Conservation (phyloP, 225 moss, liverwort and hornwort genomes). For the Straminergon stramineum region DNA sequence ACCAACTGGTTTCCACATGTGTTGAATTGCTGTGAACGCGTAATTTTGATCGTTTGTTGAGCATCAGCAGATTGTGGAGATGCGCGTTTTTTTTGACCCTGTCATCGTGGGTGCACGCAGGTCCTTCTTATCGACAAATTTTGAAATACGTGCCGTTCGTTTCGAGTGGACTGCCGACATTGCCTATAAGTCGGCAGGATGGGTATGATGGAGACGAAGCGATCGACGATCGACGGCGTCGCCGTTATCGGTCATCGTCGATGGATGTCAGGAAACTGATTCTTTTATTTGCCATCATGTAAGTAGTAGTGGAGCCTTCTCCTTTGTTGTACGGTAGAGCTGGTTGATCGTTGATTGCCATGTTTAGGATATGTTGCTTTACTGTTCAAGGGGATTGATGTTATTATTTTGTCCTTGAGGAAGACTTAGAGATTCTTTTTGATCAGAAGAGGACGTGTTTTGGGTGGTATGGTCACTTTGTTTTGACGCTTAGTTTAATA, state of each 20-base stretch:
- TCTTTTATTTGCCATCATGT: conserved; percentile 87
- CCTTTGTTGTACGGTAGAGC: neutral
- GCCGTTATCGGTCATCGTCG: conserved; percentile 56
- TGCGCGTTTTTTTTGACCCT: neutral
- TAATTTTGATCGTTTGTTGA: neutral
- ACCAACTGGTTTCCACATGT: neutral
- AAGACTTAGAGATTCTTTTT: neutral
- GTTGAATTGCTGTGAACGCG: neutral
- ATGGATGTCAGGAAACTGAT: conserved; percentile 83
- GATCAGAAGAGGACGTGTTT: neutral
- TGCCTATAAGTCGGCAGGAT: conserved; percentile 49
- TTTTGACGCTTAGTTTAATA: neutral
- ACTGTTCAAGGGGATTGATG: neutral
- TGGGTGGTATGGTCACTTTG: neutral
- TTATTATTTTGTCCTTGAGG: neutral
- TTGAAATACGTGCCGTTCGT: conserved; percentile 75
- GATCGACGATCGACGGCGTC: conserved; percentile 67
- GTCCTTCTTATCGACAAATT: conserved; percentile 69
- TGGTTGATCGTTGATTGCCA: neutral
- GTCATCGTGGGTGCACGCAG: conserved; percentile 20
- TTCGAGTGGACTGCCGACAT: conserved; percentile 58
- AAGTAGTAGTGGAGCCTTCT: neutral
- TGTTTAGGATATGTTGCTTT: neutral
- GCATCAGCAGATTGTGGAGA: neutral
- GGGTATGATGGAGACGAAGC: conserved; percentile 56